Percentiles rank a stretch among this genome's conserved stretches.
These are phyloP conservation scores for Senna tora DNA, from an alignment of 306 rosid genomes.

Conservation along the genomic window DNA sequence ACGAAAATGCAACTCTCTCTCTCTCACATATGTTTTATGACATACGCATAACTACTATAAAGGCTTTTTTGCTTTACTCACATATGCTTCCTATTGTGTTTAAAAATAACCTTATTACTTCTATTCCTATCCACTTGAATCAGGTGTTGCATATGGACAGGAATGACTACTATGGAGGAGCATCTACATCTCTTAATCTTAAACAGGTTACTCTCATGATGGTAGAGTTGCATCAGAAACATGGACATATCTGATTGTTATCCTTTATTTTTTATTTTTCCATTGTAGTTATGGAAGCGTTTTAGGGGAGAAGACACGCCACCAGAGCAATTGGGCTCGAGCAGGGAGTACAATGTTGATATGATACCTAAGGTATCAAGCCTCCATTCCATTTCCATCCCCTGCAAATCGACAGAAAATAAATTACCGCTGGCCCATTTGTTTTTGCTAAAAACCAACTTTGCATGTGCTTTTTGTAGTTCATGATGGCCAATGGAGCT, in stretches of 20 bases:
- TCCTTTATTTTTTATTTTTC: background rate
- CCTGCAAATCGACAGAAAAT: constrained; percentile 18
- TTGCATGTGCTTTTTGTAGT: constrained; percentile 48
- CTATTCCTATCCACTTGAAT: background rate
- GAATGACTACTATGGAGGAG: constrained; percentile 61
- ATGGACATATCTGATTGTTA: background rate
- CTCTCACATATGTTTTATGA: background rate
- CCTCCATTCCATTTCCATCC: background rate
- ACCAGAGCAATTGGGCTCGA: background rate
- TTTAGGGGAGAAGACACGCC: background rate
- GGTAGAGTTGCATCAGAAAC: constrained; percentile 1
- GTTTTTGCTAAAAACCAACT: constrained; percentile 23
- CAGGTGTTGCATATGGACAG: constrained; percentile 35
- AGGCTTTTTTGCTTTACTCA: background rate
- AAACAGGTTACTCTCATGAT: background rate
- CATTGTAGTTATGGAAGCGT: background rate
- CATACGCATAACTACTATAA: too few species aligned
- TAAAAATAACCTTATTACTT: background rate
- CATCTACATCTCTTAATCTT: constrained; percentile 51
- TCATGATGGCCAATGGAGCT: constrained; percentile 88
- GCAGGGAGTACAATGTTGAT: constrained; percentile 5
- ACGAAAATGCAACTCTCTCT: background rate
- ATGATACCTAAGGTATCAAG: background rate
- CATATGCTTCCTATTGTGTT: background rate
- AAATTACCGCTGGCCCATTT: background rate